Percentiles rank a stretch among this genome's conserved stretches.
These are phyloP conservation scores for Liriodendron chinense DNA, from an alignment of 164 flowering plant genomes.

Conservation along the genomic window DNA sequence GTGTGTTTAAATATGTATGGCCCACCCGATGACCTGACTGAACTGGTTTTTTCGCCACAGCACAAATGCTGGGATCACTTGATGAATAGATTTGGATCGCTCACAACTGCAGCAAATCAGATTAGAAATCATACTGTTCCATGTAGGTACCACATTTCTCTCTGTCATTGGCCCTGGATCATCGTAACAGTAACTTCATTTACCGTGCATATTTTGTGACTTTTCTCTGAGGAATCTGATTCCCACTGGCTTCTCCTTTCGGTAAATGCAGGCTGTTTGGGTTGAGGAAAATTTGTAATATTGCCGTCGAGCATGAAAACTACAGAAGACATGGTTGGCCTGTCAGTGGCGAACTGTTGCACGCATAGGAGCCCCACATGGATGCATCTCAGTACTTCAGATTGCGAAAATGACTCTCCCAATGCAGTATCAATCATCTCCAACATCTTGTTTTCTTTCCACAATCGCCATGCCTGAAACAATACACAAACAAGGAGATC, in stretches of 20 bases:
- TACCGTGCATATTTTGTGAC: not conserved
- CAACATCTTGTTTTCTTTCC: not conserved
- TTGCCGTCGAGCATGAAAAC: slow-evolving; percentile 17
- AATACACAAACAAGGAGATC: too few relatives aligned
- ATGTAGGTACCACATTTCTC: too few relatives aligned
- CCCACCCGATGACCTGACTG: too few relatives aligned
- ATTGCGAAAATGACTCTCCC: not conserved
- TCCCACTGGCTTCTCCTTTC: not conserved
- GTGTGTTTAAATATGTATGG: too few relatives aligned
- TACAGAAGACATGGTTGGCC: slow-evolving; percentile 24
- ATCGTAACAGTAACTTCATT: not conserved
- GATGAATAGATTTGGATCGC: too few relatives aligned
- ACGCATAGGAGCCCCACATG: slow-evolving; percentile 31
- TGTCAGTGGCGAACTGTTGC: slow-evolving; percentile 21
- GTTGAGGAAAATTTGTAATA: not conserved
- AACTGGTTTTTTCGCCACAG: too few relatives aligned
- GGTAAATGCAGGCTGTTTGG: slow-evolving; percentile 11
- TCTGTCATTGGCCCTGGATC: not conserved
- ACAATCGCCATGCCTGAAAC: slow-evolving; percentile 1
- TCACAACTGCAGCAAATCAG: too few relatives aligned
- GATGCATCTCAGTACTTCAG: slow-evolving; percentile 18
- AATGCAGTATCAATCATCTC: not conserved
- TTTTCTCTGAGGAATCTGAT: not conserved
- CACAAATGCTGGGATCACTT: too few relatives aligned
- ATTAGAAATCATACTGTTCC: too few relatives aligned